Evolutionary conservation across 257 asterid species (phyloP).

Genomic region (Forsythia viridissima): DNA sequence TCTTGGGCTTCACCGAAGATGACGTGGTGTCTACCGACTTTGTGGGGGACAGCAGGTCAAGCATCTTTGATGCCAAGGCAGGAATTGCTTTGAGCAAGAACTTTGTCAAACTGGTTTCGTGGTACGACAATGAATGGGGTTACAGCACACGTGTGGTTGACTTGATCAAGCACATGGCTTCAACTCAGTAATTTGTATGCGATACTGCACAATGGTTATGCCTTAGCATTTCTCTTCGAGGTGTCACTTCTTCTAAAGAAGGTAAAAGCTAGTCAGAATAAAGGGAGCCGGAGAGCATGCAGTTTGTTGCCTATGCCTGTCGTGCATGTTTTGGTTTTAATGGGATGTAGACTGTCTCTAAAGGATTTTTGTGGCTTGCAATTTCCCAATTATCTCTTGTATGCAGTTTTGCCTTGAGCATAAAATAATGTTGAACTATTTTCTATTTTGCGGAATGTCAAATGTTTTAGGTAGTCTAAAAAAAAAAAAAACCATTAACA

Average conservation of each 20-base stretch:
- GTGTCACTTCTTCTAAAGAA: not conserved
- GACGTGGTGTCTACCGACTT: constrained; percentile 93
- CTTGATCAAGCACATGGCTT: constrained; percentile 65
- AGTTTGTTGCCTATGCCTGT: not conserved
- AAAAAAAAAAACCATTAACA: too few relatives aligned
- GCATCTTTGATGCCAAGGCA: constrained; percentile 89
- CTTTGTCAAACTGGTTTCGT: constrained; percentile 74
- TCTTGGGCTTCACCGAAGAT: constrained; percentile 87
- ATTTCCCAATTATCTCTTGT: not conserved
- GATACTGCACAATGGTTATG: not conserved
- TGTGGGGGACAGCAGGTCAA: constrained; percentile 85
- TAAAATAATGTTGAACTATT: not conserved
- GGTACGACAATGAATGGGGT: constrained; percentile 97
- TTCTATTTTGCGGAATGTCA: not conserved
- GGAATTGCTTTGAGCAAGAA: constrained; percentile 76
- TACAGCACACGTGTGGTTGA: constrained; percentile 85
- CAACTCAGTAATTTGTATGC: constrained; percentile 32
- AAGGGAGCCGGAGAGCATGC: not conserved
- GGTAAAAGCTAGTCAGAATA: not conserved
- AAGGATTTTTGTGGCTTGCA: not conserved
- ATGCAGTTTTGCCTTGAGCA: not conserved
- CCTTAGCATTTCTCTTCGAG: not conserved
- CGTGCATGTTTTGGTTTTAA: not conserved
- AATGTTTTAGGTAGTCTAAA: too few relatives aligned
- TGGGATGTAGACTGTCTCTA: not conserved